Conservation (phyloP, 108 stramenopile genomes). For the Chaetoceros tenuissimus region DNA sequence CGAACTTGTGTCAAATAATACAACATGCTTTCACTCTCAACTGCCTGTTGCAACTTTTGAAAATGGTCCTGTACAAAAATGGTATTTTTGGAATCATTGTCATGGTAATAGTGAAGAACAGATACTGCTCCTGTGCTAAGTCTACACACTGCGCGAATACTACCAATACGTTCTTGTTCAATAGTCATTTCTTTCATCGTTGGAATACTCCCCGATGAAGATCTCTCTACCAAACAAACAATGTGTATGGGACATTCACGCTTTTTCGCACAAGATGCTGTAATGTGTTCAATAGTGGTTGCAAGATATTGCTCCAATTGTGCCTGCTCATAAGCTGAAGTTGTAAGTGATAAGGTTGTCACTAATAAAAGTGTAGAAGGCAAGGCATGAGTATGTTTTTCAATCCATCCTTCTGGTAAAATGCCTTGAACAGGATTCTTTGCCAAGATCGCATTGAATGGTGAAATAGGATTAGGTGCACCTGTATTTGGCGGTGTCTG, state of each 20-base stretch:
- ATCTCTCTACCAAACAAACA: constrained; percentile 35
- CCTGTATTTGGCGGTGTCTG: neutral
- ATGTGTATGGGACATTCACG: constrained; percentile 49
- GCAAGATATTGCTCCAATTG: constrained; percentile 25
- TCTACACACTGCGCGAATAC: constrained; percentile 2
- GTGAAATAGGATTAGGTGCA: constrained; percentile 7
- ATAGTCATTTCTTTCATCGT: constrained; percentile 1
- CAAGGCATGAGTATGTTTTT: constrained; percentile 63
- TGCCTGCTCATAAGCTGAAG: constrained; percentile 2
- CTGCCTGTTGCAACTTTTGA: constrained; percentile 19
- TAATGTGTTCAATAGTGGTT: constrained; percentile 43
- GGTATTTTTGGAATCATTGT: constrained; percentile 10
- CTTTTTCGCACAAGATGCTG: constrained; percentile 45
- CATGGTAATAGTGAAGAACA: constrained; percentile 6
- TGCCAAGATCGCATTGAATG: constrained; percentile 15
- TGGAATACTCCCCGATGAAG: neutral
- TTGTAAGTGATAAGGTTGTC: constrained; percentile 19
- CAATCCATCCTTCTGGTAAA: constrained; percentile 61
- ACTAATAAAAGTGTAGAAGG: constrained; percentile 67
- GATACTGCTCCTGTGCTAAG: constrained; percentile 3
- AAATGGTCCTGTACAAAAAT: constrained; percentile 15
- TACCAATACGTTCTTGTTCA: constrained; percentile 1
- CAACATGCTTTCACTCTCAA: constrained; percentile 23
- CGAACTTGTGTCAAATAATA: constrained; percentile 37
- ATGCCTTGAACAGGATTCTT: constrained; percentile 50